phyloP scores from a whole-genome alignment of 257 asterid species.

The Nyctanthes arbortristis region DNA sequence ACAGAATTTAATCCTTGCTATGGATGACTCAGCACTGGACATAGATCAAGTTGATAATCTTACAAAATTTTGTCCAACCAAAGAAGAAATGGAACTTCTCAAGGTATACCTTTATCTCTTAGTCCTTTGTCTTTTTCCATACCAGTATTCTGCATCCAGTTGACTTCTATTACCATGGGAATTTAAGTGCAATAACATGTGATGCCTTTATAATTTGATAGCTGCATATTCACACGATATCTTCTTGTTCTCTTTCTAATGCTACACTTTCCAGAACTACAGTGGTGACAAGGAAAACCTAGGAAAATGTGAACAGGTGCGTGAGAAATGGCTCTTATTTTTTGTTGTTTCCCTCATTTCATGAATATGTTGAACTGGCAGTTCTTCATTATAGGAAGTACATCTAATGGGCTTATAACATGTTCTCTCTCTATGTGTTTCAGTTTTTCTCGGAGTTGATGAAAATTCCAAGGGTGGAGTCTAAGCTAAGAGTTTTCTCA shows the following conservation, averaged over 20 bases:
- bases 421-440: constrained; percentile 15
- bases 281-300: constrained; percentile 71
- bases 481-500: constrained; percentile 74
- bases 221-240: not conserved
- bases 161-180: constrained; percentile 1
- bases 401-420: not conserved
- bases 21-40: constrained; percentile 80
- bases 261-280: constrained; percentile 58
- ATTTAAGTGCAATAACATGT: not conserved
- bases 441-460: constrained; percentile 89
- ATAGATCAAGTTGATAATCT: constrained; percentile 87
- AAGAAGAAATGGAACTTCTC: constrained; percentile 80
- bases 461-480: constrained; percentile 81
- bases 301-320: constrained; percentile 90
- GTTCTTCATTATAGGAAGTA: not conserved
- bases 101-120: constrained; percentile 44
- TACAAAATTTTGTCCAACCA: constrained; percentile 86
- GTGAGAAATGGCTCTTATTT: constrained; percentile 11
- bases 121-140: constrained; percentile 2
- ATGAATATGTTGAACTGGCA: constrained; percentile 16
- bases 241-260: constrained; percentile 20
- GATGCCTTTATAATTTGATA: not conserved
- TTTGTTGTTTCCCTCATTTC: not conserved
- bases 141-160: not conserved
- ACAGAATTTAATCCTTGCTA: constrained; percentile 74